A percentile compares a stretch with the other conserved stretches of the same genome.
Evolutionary conservation across 2,329 filamentous ascomycete species (phyloP).

Genomic region (Talaromyces piceae): DNA sequence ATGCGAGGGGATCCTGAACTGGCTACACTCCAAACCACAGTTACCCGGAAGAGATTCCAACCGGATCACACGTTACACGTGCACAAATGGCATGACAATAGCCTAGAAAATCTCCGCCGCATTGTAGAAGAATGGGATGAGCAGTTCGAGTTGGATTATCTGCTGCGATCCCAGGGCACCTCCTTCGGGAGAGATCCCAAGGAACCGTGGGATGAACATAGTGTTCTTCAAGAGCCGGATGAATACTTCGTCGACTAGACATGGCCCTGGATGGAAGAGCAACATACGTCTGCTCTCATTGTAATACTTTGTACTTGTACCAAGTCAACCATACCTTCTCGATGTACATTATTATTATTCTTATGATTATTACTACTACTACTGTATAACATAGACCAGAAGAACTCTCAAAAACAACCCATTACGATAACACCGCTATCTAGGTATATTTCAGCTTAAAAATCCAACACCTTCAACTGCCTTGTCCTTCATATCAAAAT

Average conservation of each 20-base stretch:
- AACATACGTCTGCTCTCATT: background rate
- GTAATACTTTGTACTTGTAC: too few species aligned
- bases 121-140: slow-evolving; percentile 21
- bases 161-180: background rate
- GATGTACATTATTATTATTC: too few species aligned
- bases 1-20: slow-evolving; percentile 15
- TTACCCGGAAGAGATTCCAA: slow-evolving; percentile 1
- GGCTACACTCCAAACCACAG: background rate
- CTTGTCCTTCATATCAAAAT: too few species aligned
- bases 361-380: too few species aligned
- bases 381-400: background rate
- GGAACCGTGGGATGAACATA: background rate
- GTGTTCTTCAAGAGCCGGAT: background rate
- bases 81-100: slow-evolving; percentile 7
- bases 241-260: background rate
- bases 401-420: too few species aligned
- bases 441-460: too few species aligned
- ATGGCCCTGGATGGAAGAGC: background rate
- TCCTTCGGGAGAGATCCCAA: background rate
- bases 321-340: background rate
- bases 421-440: too few species aligned
- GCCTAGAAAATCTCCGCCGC: slow-evolving; percentile 11
- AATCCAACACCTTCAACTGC: too few species aligned
- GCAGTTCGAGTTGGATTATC: slow-evolving; percentile 21
- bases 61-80: slow-evolving; percentile 2